Evolutionary conservation across 2,329 filamentous ascomycete species (phyloP).

Genomic region (Parastagonospora avenae): DNA sequence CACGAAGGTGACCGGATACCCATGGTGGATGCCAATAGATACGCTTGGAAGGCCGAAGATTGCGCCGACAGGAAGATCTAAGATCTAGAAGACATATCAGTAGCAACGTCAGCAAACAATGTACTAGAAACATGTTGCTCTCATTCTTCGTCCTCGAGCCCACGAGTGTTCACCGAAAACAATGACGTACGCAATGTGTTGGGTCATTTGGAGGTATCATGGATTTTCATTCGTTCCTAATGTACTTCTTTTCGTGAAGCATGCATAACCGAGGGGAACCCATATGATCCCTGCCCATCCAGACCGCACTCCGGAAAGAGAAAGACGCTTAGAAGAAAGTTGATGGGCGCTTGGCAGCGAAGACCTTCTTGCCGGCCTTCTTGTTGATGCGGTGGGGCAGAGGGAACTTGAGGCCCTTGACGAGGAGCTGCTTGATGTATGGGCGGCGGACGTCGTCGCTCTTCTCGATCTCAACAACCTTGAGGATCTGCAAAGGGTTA

Average conservation of each 20-base stretch:
- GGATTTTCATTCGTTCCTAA: conserved; percentile 52
- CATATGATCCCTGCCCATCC: conserved; percentile 46
- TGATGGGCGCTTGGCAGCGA: conserved; percentile 88
- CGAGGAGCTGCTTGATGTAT: conserved; percentile 98
- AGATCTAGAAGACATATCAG: conserved; percentile 25
- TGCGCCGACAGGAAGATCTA: conserved; percentile 32
- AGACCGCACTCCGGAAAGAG: conserved; percentile 47
- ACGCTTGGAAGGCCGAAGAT: conserved; percentile 49
- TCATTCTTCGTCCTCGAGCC: neutral
- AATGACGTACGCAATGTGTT: neutral
- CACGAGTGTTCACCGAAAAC: neutral
- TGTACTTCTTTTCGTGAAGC: conserved; percentile 50
- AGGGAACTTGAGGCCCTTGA: conserved; percentile 96
- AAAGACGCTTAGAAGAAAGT: conserved; percentile 86
- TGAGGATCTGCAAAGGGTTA: conserved; percentile 74
- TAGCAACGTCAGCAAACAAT: neutral
- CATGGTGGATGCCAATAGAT: conserved; percentile 70
- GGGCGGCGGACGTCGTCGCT: conserved; percentile 92
- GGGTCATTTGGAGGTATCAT: conserved; percentile 41
- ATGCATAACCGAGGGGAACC: conserved; percentile 49
- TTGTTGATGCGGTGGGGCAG: conserved; percentile 94
- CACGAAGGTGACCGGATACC: conserved; percentile 65
- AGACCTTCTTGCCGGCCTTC: conserved; percentile 84
- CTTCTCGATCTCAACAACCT: conserved; percentile 97
- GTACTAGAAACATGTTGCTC: neutral